These are phyloP conservation scores for Neofusicoccum sp. DNA, from an alignment of 2,329 filamentous ascomycete genomes.

Conservation along the genomic window DNA sequence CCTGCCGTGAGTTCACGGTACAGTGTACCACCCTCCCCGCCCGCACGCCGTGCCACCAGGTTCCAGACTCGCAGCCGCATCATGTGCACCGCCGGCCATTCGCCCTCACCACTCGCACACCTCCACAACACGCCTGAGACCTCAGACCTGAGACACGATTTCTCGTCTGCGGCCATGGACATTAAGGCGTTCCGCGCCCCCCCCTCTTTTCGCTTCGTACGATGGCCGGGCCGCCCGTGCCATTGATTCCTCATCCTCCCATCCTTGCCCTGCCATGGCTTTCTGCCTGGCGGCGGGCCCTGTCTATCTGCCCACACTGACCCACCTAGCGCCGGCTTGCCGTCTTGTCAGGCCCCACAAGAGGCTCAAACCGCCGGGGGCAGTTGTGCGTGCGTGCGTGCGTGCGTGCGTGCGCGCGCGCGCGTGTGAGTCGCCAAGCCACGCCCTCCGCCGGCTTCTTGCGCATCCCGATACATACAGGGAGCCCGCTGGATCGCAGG, in stretches of 20 bases:
- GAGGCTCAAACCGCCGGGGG: too few relatives aligned
- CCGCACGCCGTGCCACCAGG: constrained; percentile 11
- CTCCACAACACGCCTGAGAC: constrained; percentile 6
- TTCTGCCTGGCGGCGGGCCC: constrained; percentile 10
- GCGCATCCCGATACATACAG: neutral
- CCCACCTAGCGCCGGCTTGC: neutral
- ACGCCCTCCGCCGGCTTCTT: neutral
- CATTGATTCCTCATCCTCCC: neutral
- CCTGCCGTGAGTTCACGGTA: neutral
- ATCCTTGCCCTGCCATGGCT: neutral
- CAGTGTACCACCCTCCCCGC: constrained; percentile 1
- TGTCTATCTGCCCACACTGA: too few relatives aligned
- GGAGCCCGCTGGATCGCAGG: neutral
- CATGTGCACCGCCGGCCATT: neutral
- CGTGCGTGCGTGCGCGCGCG: neutral
- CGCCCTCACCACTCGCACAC: neutral
- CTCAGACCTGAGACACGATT: neutral
- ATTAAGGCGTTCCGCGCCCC: constrained; percentile 1
- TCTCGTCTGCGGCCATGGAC: neutral
- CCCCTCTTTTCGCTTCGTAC: neutral
- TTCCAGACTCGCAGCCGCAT: constrained; percentile 12
- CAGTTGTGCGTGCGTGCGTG: too few relatives aligned
- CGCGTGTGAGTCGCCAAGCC: neutral
- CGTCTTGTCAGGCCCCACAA: neutral
- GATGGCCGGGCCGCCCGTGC: too few relatives aligned